These are phyloP conservation scores for Hymenoscyphus salicellus DNA, from an alignment of 2,329 filamentous ascomycete species.

Conservation along the genomic window DNA sequence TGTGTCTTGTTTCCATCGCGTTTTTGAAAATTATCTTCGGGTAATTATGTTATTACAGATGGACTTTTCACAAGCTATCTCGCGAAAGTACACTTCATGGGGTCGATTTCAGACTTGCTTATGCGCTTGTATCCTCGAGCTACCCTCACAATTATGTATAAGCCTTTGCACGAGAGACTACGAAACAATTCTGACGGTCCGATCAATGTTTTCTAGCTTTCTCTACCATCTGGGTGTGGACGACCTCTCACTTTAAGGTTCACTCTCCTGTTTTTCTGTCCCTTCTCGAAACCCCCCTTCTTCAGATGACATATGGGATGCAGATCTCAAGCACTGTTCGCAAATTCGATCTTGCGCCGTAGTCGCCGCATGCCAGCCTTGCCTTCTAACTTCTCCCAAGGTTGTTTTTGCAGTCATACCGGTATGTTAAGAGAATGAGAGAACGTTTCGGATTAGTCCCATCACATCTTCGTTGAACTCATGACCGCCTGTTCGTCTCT, in stretches of 20 bases:
- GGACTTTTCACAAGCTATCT: neutral
- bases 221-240: neutral
- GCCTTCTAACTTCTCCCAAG: neutral
- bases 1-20: neutral
- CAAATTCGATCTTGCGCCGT: neutral
- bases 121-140: neutral
- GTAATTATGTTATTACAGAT: too few species aligned
- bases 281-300: neutral
- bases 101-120: neutral
- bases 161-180: neutral
- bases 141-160: neutral
- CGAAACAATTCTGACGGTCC: neutral
- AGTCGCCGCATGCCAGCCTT: neutral
- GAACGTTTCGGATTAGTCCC: neutral
- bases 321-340: slow-evolving; percentile 1
- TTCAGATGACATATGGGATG: neutral
- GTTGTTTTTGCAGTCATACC: neutral
- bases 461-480: neutral
- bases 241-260: neutral
- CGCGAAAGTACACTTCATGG: neutral
- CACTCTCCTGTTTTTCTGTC: neutral
- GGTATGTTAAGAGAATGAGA: neutral
- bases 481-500: neutral
- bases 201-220: neutral
- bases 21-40: neutral